Evolutionary conservation across 805 yeast species (phyloP), one percentile per base, ranked within the genome.

Genomic region (Candida odintsovae): DNA sequence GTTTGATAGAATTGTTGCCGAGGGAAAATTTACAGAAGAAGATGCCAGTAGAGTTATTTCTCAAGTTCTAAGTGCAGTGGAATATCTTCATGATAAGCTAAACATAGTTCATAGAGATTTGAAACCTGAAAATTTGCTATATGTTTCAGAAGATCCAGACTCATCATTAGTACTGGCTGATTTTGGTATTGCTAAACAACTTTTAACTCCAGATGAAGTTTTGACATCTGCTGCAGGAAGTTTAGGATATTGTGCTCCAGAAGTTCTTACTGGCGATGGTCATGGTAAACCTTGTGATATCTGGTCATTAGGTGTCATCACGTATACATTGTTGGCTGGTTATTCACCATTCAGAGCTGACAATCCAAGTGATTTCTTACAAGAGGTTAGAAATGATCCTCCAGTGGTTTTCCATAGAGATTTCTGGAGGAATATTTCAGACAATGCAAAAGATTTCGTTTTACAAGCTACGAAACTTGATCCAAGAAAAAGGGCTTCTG

Each of bases 211-310:
- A 4, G 76, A 80, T 54, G 88, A 85, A 46, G 69, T 78, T 49
- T 70, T 88, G 49, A 80, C 75, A 28, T 71, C 83, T 20, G 82
- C 86, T 38, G 96, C 96, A 1, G 98, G 98, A 1, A 86, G 96
- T 1, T 82, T 88, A 66, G 98, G 99, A 2, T 92, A 92, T 64
- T 97, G 96, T 29, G 98, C 98, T 0, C 99, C 99, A 0, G 99
- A 92, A 61, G 90, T 92, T 8, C 75, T 92, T 35, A 68, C 81
- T 38, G 82, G 86, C 15, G 71, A 73, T 36, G 98, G 97, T 9
- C 97, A 92, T 66, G 96, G 97, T 36, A 88, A 86, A 58, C 92
- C 97, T 1, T 92, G 97, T 67, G 99, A 92, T 64, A 78, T 92
- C 46, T 92, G 99, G 99, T 86, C 96, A 1, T 62, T 92, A 36